Base-by-base conservation (phyloP, 805 yeast species). In the Kazachstania martiniae region DNA sequence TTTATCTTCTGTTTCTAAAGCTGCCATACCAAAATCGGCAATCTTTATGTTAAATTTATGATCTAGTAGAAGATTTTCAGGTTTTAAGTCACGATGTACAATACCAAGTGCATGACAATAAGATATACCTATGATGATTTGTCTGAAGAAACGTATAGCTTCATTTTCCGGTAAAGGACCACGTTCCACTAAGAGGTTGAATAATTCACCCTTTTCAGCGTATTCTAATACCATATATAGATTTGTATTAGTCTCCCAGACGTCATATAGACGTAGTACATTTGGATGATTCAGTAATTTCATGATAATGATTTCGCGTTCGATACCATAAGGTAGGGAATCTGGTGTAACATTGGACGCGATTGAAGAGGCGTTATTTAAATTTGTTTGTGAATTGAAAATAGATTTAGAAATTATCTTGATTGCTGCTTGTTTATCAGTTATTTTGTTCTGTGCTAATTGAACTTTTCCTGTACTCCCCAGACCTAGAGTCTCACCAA, bases 21-120 rank as follows among this genome's bases (percentile, higher is more conserved):
- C 97, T 12, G 98, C 98, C 98, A 91, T 91, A 21, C 98, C 98
- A 55, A 91, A 91, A 59, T 91, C 98, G 8, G 98, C 98, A 43
- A 91, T 85, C 57, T 91, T 91, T 56, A 91, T 87, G 56, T 85
- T 86, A 41, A 77, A 73, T 53, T 84, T 70, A 51, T 78, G 77
- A 61, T 87, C 97, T 27, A 87, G 63, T 27, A 81, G 58, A 45
- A 81, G 59, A 59, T 81, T 81, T 51, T 81, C 93, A 3, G 93
- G 93, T 50, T 81, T 81, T 47, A 84, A 65, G 53, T 84, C 94
- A 39, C 94, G 75, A 56, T 84, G 94, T 39, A 93, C 85, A 46
- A 84, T 83, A 53, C 83, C 83, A 53, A 83, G 74, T 39, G 80
- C 81, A 52, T 84, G 94, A 52, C 91, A 77, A 59, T 84, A 83